Conservation (phyloP, 2,329 filamentous ascomycete genomes). For the Pseudogymnoascus sp. region DNA sequence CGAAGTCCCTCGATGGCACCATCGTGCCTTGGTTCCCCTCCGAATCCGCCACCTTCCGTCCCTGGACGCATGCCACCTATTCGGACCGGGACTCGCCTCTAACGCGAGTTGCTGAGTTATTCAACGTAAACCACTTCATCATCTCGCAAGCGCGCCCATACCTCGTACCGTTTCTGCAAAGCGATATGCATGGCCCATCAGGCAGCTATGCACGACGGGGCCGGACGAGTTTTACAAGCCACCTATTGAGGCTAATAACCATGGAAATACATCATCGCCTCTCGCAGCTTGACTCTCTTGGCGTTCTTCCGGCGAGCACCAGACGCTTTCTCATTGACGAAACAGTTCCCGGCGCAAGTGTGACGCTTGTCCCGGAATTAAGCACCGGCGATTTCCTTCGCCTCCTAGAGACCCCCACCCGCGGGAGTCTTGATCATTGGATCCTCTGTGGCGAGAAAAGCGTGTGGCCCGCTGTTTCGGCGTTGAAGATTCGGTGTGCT, state of each 20-base stretch:
- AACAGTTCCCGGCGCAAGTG: constrained; percentile 65
- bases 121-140: constrained; percentile 83
- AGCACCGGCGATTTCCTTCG: constrained; percentile 65
- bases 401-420: constrained; percentile 75
- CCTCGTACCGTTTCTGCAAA: constrained; percentile 75
- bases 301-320: constrained; percentile 61
- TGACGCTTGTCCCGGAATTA: constrained; percentile 78
- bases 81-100: constrained; percentile 52
- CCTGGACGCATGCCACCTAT: constrained; percentile 48
- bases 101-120: constrained; percentile 55
- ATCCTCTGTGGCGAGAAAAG: constrained; percentile 75
- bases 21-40: constrained; percentile 53
- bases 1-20: constrained; percentile 53
- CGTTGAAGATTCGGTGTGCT: constrained; percentile 72
- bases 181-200: constrained; percentile 70
- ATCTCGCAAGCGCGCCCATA: constrained; percentile 89
- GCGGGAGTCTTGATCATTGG: constrained; percentile 74
- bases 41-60: constrained; percentile 43
- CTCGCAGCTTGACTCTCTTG: constrained; percentile 71
- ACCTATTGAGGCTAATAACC: constrained; percentile 60
- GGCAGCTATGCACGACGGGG: constrained; percentile 51
- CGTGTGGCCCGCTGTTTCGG: constrained; percentile 84
- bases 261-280: constrained; percentile 75
- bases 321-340: constrained; percentile 77
- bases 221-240: constrained; percentile 50